phyloP scores from a whole-genome alignment of 2,329 filamentous ascomycete species.

The Didymella exigua region DNA sequence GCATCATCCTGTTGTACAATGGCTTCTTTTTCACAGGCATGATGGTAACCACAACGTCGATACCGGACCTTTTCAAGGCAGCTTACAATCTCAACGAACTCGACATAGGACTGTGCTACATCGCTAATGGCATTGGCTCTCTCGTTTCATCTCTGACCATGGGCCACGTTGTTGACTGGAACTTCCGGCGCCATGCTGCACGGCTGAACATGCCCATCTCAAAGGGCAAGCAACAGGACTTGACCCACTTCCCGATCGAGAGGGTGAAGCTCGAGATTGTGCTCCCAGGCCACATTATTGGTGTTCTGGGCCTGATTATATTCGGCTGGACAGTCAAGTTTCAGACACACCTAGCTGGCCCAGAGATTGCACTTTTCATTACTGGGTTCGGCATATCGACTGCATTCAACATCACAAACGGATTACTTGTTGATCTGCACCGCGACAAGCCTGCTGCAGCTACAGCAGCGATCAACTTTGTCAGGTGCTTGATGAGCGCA shows the following conservation, averaged over 20 bases:
- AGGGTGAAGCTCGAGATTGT: constrained; percentile 50
- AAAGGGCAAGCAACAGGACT: constrained; percentile 60
- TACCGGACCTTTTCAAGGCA: constrained; percentile 35
- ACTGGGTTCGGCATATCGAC: constrained; percentile 63
- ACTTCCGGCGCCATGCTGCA: constrained; percentile 71
- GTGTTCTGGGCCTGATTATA: constrained; percentile 41
- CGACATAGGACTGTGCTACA: constrained; percentile 40
- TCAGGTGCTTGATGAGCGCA: constrained; percentile 46
- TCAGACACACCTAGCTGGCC: constrained; percentile 47
- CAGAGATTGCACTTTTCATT: constrained; percentile 57
- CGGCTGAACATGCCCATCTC: constrained; percentile 66
- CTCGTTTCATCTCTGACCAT: constrained; percentile 36
- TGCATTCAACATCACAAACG: constrained; percentile 52
- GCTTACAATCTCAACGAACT: constrained; percentile 40
- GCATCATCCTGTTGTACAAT: constrained; percentile 40
- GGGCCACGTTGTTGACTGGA: constrained; percentile 66
- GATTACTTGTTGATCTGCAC: constrained; percentile 54
- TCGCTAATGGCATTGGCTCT: constrained; percentile 35
- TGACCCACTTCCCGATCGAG: constrained; percentile 60
- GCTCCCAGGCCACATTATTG: constrained; percentile 44
- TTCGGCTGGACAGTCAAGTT: constrained; percentile 53
- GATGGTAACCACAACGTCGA: constrained; percentile 36
- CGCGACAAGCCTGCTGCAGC: constrained; percentile 49
- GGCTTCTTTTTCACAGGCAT: constrained; percentile 44
- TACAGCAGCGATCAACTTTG: constrained; percentile 48